These are phyloP conservation scores for Pythium plurisporium DNA, from an alignment of 352 stramenopile genomes.

Conservation along the genomic window DNA sequence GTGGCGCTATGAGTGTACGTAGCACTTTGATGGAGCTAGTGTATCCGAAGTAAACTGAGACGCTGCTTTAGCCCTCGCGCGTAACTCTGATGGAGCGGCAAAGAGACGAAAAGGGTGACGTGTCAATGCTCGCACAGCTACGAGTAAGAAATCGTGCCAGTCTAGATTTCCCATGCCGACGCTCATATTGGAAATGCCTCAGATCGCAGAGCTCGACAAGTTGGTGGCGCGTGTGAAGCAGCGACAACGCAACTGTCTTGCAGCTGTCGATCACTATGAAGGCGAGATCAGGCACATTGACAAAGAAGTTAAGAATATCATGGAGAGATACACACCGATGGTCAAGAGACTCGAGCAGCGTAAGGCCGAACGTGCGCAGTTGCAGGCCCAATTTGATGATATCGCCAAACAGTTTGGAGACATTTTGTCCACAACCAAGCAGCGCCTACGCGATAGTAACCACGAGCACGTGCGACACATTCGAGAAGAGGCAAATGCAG, in stretches of 20 bases:
- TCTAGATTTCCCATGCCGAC: not conserved
- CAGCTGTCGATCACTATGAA: conserved; percentile 45
- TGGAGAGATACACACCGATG: conserved; percentile 59
- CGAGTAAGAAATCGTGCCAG: conserved; percentile 27
- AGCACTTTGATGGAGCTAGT: not conserved
- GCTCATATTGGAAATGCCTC: not conserved
- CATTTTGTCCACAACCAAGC: conserved; percentile 60
- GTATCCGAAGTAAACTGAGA: not conserved
- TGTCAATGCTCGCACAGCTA: conserved; percentile 68
- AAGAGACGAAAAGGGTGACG: conserved; percentile 58
- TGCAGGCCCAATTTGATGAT: conserved; percentile 45
- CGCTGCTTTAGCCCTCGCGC: conserved; percentile 30
- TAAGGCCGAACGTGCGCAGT: conserved; percentile 34
- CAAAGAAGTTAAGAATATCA: conserved; percentile 54
- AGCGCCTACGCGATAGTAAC: conserved; percentile 38
- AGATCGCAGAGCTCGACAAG: conserved; percentile 75
- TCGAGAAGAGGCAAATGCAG: conserved; percentile 44
- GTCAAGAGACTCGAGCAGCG: conserved; percentile 54
- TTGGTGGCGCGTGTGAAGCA: conserved; percentile 66
- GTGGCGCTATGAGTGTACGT: conserved; percentile 31
- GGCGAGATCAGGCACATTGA: conserved; percentile 60
- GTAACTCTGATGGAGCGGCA: conserved; percentile 72
- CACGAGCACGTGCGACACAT: conserved; percentile 64
- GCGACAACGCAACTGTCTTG: conserved; percentile 50
- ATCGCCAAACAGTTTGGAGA: conserved; percentile 57